Percentiles rank a stretch among this genome's conserved stretches.
These are phyloP conservation scores for Strobilomyces dryophilus DNA, from an alignment of 768 basidiomycete species.

Conservation along the genomic window DNA sequence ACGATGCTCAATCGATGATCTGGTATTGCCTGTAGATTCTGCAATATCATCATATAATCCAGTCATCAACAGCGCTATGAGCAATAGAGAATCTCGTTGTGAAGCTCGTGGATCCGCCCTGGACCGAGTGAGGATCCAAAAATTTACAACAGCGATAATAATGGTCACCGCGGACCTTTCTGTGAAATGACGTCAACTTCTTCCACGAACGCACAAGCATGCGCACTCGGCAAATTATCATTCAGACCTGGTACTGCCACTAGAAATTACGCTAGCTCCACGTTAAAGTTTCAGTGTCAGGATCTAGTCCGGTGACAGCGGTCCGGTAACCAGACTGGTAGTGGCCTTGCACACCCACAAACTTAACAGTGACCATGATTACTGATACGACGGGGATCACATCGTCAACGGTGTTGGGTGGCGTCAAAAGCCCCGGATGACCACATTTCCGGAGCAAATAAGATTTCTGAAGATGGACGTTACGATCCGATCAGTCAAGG, in stretches of 20 bases:
- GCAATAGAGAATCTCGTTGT: background rate
- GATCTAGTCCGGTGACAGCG: too few relatives aligned
- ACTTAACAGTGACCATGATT: too few relatives aligned
- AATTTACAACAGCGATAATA: background rate
- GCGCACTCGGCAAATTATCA: background rate
- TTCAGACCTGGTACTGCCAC: slow-evolving; percentile 13
- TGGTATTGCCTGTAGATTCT: background rate
- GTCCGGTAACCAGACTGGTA: background rate
- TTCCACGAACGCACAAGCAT: background rate
- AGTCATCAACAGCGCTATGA: background rate
- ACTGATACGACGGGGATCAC: slow-evolving; percentile 71
- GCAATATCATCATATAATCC: background rate
- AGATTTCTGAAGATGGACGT: slow-evolving; percentile 95
- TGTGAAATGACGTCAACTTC: slow-evolving; percentile 24
- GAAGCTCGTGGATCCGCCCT: background rate
- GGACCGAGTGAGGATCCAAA: background rate
- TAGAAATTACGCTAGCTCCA: background rate
- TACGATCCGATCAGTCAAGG: slow-evolving; percentile 22
- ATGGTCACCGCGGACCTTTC: slow-evolving; percentile 22
- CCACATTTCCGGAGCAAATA: slow-evolving; percentile 99
- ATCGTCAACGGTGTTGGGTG: slow-evolving; percentile 88
- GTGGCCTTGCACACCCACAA: background rate
- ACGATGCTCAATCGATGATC: background rate
- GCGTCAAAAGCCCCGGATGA: slow-evolving; percentile 83
- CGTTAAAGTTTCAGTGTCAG: background rate